Evolutionary conservation across 805 yeast genomes (phyloP).

Genomic region (Hanseniaspora nectarophila): DNA sequence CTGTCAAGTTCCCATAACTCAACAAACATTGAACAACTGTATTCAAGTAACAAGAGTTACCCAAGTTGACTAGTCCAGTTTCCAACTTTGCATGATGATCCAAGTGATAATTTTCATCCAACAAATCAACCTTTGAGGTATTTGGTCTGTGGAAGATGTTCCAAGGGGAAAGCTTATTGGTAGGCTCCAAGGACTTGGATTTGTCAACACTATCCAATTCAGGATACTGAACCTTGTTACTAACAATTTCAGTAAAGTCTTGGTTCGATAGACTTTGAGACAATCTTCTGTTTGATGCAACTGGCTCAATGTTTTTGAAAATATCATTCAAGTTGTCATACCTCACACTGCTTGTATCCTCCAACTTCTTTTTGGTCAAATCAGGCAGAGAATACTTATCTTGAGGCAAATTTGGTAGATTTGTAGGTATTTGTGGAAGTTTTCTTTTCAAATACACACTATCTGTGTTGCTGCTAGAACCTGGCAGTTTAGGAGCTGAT

Average conservation of each 20-base stretch:
- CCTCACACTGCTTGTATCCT: not conserved
- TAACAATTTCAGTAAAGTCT: not conserved
- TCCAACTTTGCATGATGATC: slow-evolving; percentile 18
- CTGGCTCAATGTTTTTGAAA: slow-evolving; percentile 7
- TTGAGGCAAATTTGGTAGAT: not conserved
- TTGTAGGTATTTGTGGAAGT: not conserved
- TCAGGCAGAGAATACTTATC: not conserved
- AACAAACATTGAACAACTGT: slow-evolving; percentile 76
- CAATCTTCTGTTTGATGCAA: not conserved
- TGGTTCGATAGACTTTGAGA: not conserved
- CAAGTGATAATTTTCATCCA: slow-evolving; percentile 16
- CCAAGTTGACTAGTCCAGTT: slow-evolving; percentile 61
- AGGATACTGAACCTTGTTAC: not conserved
- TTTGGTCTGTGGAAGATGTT: not conserved
- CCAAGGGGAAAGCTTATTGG: not conserved
- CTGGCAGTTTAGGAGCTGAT: slow-evolving; percentile 5
- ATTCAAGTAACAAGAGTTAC: slow-evolving; percentile 90
- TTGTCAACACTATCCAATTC: not conserved
- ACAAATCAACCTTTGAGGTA: slow-evolving; percentile 6
- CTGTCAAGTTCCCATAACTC: slow-evolving; percentile 55
- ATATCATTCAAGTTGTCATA: slow-evolving; percentile 12
- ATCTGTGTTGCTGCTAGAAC: not conserved
- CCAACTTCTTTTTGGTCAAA: not conserved
- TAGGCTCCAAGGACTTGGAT: not conserved
- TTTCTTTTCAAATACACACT: not conserved